Evolutionary conservation across 2,329 filamentous ascomycete genomes (phyloP).

Genomic region (Huntiella moniliformis): DNA sequence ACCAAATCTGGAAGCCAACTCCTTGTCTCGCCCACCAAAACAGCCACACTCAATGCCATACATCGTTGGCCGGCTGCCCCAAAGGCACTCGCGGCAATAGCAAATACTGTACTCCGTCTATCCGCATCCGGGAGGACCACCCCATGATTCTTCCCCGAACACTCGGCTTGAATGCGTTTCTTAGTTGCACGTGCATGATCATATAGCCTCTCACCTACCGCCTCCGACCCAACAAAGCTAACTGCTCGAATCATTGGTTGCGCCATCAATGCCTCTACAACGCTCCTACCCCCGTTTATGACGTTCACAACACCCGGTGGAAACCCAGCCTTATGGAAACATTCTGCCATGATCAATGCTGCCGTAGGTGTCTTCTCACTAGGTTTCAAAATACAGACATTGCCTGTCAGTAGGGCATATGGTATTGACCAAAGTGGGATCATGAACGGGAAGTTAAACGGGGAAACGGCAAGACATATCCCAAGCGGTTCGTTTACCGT

Average conservation of each 20-base stretch:
- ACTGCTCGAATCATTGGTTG: slow-evolving; percentile 54
- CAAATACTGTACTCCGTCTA: slow-evolving; percentile 41
- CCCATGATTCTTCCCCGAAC: slow-evolving; percentile 47
- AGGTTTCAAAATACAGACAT: slow-evolving; percentile 32
- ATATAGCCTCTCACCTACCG: slow-evolving; percentile 54
- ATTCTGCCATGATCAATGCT: slow-evolving; percentile 21
- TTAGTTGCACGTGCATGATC: slow-evolving; percentile 45
- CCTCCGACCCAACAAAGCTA: slow-evolving; percentile 58
- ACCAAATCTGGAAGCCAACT: slow-evolving; percentile 43
- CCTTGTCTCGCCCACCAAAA: slow-evolving; percentile 41
- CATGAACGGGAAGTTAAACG: slow-evolving; percentile 34
- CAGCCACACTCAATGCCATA: slow-evolving; percentile 39
- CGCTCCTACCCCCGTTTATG: slow-evolving; percentile 41
- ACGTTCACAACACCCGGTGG: slow-evolving; percentile 59
- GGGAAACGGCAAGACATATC: slow-evolving; percentile 34
- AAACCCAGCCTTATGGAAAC: slow-evolving; percentile 56
- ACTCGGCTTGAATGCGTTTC: slow-evolving; percentile 48
- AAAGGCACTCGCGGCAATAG: slow-evolving; percentile 26
- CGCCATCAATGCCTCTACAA: slow-evolving; percentile 43
- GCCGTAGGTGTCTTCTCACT: slow-evolving; percentile 34
- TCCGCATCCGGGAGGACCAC: slow-evolving; percentile 48
- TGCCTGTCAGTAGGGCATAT: slow-evolving; percentile 29
- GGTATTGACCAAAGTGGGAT: slow-evolving; percentile 29
- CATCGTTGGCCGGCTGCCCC: slow-evolving; percentile 40
- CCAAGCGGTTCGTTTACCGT: slow-evolving; percentile 24